A percentile compares a stretch with the other conserved stretches of the same genome.
These are phyloP conservation scores for Leishmania major DNA, from an alignment of 208 protist species.

Conservation along the genomic window DNA sequence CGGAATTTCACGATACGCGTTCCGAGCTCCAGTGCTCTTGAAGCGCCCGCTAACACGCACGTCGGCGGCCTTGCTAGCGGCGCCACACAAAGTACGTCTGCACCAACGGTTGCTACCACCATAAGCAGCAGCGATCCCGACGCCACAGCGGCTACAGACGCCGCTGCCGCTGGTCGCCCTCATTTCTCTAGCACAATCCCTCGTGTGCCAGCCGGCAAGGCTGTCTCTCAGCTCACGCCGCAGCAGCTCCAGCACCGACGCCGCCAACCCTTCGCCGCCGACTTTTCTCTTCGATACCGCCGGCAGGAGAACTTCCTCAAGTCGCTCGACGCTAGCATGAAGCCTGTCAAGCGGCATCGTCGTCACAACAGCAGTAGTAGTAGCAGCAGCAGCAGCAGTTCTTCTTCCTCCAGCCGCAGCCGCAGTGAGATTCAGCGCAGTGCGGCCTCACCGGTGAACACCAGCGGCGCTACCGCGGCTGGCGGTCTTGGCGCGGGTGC, in stretches of 20 bases:
- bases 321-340: slow-evolving; percentile 26
- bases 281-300: slow-evolving; percentile 21
- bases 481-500: neutral
- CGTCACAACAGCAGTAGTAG: slow-evolving; percentile 18
- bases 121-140: neutral
- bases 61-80: neutral
- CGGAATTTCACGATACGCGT: neutral
- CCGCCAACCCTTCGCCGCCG: slow-evolving; percentile 17
- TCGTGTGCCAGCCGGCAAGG: neutral
- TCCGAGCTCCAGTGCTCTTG: neutral
- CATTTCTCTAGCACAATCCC: neutral
- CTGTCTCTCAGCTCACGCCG: slow-evolving; percentile 7
- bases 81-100: neutral
- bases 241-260: slow-evolving; percentile 20
- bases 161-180: neutral
- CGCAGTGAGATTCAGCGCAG: slow-evolving; percentile 1
- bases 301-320: slow-evolving; percentile 34
- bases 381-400: slow-evolving; percentile 16
- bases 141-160: neutral
- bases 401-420: slow-evolving; percentile 11
- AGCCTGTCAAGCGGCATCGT: slow-evolving; percentile 17
- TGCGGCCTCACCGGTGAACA: neutral
- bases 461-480: neutral
- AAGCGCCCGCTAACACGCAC: neutral
- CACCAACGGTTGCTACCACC: neutral